Evolutionary conservation across 352 stramenopile genomes (phyloP), one percentile per base, ranked within the genome.

Genomic region (Hyaloperonospora arabidopsidis): DNA sequence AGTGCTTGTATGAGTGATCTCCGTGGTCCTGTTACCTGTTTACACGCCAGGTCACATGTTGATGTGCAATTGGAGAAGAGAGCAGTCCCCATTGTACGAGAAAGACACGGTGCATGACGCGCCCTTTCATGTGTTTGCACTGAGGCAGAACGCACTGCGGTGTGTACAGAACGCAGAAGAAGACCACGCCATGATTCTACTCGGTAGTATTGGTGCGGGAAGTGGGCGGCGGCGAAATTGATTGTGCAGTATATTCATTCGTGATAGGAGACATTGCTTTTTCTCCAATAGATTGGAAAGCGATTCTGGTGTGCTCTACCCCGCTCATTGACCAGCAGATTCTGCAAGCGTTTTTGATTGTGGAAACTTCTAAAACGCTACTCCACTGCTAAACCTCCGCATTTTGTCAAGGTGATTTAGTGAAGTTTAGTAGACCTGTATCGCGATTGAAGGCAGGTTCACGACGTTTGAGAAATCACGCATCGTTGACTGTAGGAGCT

Each of bases 381-480:
- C 61, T 12, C 84, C 74, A 6, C 46, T 51, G 1, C 70, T 82
- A 53, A 88, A 92, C 45, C 61, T 2, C 90, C 82, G 2, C 72
- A 78, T 1, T 84, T 92, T 54, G 77, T 70, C 5, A 92, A 90
- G 62, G 87, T 90, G 74, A 87, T 88, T 87, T 72, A 6, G 79
- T 92, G 43, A 77, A 90, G 35, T 89, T 89, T 63, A 86, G 70
- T 54, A 80, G 76, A 44, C 79, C 28, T n/a, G 82, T 11, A 68
- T 84, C 51, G 72, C 89, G 21, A 85, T 92, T 23, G 82, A 77
- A 29, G 79, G 79, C n/a, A 76, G 77, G 0, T 86, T 89, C 57
- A 89, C 77, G 45, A 89, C 74, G 10, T 86, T 92, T 48, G 79
- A 92, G 57, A 86, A 86, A 40, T 86, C 70, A 0, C 79, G 89